phyloP scores from a whole-genome alignment of 495 filamentous ascomycete genomes.

The Acidomyces sp. region DNA sequence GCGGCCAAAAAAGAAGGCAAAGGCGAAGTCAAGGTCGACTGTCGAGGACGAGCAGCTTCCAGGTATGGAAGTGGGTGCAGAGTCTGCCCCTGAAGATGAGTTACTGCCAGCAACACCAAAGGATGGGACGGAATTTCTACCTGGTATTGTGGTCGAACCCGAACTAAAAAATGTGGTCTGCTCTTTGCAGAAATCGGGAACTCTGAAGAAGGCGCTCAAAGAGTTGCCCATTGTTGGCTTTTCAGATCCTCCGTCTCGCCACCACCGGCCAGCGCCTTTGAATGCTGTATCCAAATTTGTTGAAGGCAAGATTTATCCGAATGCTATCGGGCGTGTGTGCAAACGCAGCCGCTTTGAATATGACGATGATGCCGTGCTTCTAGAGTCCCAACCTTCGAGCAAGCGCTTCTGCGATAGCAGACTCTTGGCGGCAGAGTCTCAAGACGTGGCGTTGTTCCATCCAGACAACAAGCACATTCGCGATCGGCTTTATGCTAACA shows the following conservation, averaged over 20 bases:
- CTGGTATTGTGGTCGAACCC: constrained; percentile 37
- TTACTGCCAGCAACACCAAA: constrained; percentile 23
- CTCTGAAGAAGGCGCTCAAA: constrained; percentile 51
- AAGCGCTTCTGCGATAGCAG: constrained; percentile 28
- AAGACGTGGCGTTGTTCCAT: constrained; percentile 71
- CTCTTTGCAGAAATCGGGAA: constrained; percentile 9
- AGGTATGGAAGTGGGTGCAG: constrained; percentile 22
- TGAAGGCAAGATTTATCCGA: constrained; percentile 62
- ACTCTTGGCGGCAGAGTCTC: constrained; percentile 53
- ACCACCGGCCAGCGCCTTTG: constrained; percentile 49
- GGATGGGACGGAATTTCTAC: neutral
- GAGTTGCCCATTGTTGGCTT: constrained; percentile 30
- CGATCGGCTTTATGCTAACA: constrained; percentile 80
- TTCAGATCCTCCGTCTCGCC: constrained; percentile 10
- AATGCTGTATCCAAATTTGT: constrained; percentile 69
- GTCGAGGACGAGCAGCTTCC: constrained; percentile 16
- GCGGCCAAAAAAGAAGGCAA: neutral
- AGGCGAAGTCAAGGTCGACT: too few relatives aligned
- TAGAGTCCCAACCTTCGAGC: constrained; percentile 19
- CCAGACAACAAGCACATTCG: constrained; percentile 81
- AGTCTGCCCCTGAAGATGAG: constrained; percentile 28
- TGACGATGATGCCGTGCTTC: constrained; percentile 40
- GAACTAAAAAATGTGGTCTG: constrained; percentile 63
- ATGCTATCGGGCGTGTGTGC: constrained; percentile 49
- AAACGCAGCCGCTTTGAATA: constrained; percentile 75